Evolutionary conservation across 805 yeast genomes (phyloP).

Genomic region (Maudiozyma bulderi): DNA sequence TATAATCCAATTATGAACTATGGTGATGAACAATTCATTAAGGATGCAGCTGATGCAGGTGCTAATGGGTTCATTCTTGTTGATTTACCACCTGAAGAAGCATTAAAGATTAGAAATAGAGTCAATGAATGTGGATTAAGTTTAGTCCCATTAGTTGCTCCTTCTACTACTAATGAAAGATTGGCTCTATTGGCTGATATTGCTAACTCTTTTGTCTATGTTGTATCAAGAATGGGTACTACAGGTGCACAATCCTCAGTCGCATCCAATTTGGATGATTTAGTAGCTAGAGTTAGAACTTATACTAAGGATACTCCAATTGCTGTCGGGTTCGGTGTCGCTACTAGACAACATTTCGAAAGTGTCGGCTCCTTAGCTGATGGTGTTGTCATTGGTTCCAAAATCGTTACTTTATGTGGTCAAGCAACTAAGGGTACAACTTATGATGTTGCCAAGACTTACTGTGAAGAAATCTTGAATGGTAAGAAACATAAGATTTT

Average conservation of each 20-base stretch:
- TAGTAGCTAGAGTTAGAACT: slow-evolving; percentile 67
- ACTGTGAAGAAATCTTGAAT: slow-evolving; percentile 59
- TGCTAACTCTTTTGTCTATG: slow-evolving; percentile 93
- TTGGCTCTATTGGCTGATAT: slow-evolving; percentile 66
- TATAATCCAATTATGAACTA: slow-evolving; percentile 86
- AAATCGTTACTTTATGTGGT: slow-evolving; percentile 60
- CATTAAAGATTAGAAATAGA: slow-evolving; percentile 68
- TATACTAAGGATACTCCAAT: slow-evolving; percentile 69
- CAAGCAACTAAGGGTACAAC: slow-evolving; percentile 53
- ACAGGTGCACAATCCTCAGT: slow-evolving; percentile 73
- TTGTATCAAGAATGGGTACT: slow-evolving; percentile 95
- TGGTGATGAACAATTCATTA: slow-evolving; percentile 78
- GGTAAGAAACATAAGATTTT: slow-evolving; percentile 35
- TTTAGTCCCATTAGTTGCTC: slow-evolving; percentile 91
- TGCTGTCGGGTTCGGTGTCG: slow-evolving; percentile 96
- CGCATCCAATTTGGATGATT: slow-evolving; percentile 52
- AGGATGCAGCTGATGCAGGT: slow-evolving; percentile 77
- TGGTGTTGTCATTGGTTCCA: slow-evolving; percentile 94
- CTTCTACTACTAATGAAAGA: slow-evolving; percentile 89
- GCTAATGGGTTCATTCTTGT: slow-evolving; percentile 92
- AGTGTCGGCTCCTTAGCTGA: slow-evolving; percentile 75
- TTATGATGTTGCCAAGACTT: slow-evolving; percentile 53
- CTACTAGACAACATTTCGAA: slow-evolving; percentile 82
- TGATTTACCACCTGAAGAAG: slow-evolving; percentile 97
- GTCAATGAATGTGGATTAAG: slow-evolving; percentile 64